Conservation (phyloP, 768 basidiomycete species). For the Paxillus ammoniavirescens region DNA sequence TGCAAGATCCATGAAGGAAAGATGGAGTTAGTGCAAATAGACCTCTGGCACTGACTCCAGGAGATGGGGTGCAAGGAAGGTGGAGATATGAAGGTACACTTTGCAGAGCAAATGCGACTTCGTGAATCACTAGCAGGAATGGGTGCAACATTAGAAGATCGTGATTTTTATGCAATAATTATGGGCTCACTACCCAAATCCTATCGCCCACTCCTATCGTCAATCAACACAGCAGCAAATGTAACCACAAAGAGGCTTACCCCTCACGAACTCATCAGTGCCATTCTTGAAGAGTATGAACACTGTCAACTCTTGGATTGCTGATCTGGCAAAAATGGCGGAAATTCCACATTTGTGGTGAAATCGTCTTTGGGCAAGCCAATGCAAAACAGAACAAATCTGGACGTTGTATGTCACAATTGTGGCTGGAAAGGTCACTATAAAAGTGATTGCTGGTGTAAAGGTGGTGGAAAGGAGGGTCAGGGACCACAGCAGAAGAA, state of each 20-base stretch:
- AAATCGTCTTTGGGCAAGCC: background rate
- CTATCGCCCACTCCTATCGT: constrained; percentile 18
- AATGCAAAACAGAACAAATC: background rate
- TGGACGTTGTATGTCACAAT: background rate
- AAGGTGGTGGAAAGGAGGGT: background rate
- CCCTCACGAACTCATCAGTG: constrained; percentile 15
- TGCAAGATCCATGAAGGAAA: constrained; percentile 19
- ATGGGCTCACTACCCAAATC: constrained; percentile 24
- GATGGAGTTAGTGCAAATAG: constrained; percentile 19
- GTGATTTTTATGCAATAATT: constrained; percentile 22
- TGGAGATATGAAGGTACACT: constrained; percentile 22
- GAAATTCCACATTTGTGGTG: background rate
- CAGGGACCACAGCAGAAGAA: constrained; percentile 1
- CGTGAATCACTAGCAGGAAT: constrained; percentile 7
- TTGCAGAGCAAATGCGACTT: constrained; percentile 4
- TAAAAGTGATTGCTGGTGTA: background rate
- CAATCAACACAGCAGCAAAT: constrained; percentile 17
- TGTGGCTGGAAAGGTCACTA: background rate
- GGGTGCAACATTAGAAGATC: constrained; percentile 16
- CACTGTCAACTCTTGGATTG: background rate
- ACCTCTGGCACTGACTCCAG: constrained; percentile 21
- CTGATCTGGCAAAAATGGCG: background rate
- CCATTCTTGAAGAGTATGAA: constrained; percentile 19
- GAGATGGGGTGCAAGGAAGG: constrained; percentile 21
- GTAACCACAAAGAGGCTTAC: constrained; percentile 7